Percentiles rank a stretch among this genome's conserved stretches.
Conservation (phyloP, 305 asterid genomes). For the Fraxinus baroniana region DNA sequence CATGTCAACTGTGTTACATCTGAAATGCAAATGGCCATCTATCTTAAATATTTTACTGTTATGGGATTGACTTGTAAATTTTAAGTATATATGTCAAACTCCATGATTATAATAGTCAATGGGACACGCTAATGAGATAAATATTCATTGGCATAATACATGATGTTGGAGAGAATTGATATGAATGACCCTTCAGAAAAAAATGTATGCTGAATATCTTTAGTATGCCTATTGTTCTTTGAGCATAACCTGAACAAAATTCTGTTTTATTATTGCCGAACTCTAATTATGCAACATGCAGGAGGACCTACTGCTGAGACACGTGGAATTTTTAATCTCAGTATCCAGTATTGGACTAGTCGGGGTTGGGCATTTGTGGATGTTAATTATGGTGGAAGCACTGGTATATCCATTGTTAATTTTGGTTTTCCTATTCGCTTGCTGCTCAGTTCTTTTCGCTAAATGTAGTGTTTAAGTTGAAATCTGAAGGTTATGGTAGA, state of each 20-base stretch:
- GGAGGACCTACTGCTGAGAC: conserved; percentile 98
- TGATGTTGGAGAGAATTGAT: neutral
- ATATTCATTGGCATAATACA: conserved; percentile 7
- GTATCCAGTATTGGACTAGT: conserved; percentile 94
- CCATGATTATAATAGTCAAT: neutral
- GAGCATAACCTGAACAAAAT: conserved; percentile 2
- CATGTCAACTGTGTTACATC: neutral
- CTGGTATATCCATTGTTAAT: conserved; percentile 45
- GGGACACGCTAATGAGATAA: neutral
- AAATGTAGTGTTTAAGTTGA: conserved; percentile 20
- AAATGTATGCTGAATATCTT: neutral
- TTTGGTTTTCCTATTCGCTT: neutral
- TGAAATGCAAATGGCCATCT: neutral
- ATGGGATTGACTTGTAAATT: neutral
- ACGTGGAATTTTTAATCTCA: conserved; percentile 74
- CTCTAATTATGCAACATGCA: conserved; percentile 28
- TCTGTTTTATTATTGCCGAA: conserved; percentile 3
- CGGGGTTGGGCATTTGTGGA: conserved; percentile 98
- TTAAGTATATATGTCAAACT: neutral
- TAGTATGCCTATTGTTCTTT: neutral
- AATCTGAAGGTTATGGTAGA: conserved; percentile 85
- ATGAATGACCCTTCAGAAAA: neutral
- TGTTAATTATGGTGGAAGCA: conserved; percentile 98
- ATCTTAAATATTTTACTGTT: neutral
- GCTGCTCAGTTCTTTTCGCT: conserved; percentile 6